A percentile compares a stretch with the other conserved stretches of the same genome.
These are phyloP conservation scores for Leptographium wingfieldii DNA, from an alignment of 2,329 filamentous ascomycete genomes.

Conservation along the genomic window DNA sequence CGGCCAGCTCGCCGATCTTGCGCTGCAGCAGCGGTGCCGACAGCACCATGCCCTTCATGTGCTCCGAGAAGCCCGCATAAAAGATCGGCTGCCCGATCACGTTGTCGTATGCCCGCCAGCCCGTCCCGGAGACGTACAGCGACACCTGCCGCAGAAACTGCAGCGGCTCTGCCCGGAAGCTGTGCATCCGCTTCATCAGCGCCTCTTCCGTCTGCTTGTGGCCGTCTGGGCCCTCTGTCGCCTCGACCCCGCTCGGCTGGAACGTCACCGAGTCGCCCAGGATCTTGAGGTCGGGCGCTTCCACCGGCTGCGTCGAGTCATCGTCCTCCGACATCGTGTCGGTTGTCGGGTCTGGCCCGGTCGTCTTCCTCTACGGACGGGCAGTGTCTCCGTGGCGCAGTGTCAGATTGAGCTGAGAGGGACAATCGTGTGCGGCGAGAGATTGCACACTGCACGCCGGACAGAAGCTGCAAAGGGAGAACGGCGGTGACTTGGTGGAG, in stretches of 20 bases:
- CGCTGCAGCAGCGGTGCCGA: constrained; percentile 60
- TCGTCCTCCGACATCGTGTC: constrained; percentile 15
- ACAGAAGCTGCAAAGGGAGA: background rate
- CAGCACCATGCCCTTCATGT: constrained; percentile 71
- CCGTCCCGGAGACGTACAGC: constrained; percentile 80
- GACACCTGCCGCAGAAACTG: constrained; percentile 88
- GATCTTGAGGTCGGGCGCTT: constrained; percentile 66
- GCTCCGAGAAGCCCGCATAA: constrained; percentile 82
- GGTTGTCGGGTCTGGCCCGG: no score
- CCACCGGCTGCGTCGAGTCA: constrained; percentile 30
- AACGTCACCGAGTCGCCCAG: constrained; percentile 62
- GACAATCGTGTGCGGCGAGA: no score
- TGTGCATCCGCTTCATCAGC: constrained; percentile 70
- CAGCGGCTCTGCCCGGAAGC: constrained; percentile 61
- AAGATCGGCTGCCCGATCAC: constrained; percentile 87
- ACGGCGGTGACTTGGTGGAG: background rate
- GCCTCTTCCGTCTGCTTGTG: constrained; percentile 42
- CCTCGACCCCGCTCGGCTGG: constrained; percentile 55
- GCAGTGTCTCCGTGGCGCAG: no score
- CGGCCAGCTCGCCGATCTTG: constrained; percentile 66
- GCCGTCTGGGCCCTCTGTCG: constrained; percentile 13
- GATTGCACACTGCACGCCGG: no score
- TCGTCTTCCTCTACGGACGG: no score
- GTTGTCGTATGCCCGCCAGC: constrained; percentile 89
- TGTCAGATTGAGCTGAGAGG: no score